Evolutionary conservation across 129 eudicot genomes (phyloP).

Genomic region (Helianthus tuberosus): DNA sequence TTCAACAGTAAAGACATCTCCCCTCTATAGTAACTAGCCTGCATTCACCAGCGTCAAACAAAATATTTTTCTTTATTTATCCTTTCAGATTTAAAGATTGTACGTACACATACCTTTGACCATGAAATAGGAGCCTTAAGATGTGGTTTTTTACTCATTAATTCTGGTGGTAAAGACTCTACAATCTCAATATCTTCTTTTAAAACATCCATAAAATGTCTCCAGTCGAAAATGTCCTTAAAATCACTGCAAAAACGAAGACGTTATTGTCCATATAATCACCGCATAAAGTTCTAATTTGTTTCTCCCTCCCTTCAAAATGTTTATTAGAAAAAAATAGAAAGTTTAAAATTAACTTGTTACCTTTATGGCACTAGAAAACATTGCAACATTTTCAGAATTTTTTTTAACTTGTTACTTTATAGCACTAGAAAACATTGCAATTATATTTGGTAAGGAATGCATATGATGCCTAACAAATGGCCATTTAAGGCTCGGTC

Average conservation of each 20-base stretch:
- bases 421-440: conserved; percentile 2
- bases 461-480: conserved; percentile 15
- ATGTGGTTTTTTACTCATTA: conserved; percentile 42
- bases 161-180: conserved; percentile 62
- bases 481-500: background rate
- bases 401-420: background rate
- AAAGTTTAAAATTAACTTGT: background rate
- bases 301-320: too few relatives aligned
- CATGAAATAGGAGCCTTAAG: conserved; percentile 85
- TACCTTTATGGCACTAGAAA: background rate
- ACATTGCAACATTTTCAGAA: background rate
- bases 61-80: background rate
- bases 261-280: background rate
- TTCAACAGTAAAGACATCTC: conserved; percentile 57
- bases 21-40: conserved; percentile 75
- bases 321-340: background rate
- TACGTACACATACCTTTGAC: conserved; percentile 65
- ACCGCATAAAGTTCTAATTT: too few relatives aligned
- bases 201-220: conserved; percentile 70
- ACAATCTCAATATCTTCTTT: conserved; percentile 73
- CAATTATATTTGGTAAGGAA: background rate
- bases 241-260: conserved; percentile 54
- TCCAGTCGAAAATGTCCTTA: conserved; percentile 90
- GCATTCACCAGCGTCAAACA: conserved; percentile 13
- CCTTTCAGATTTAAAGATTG: background rate